Evolutionary conservation across 1,139 yeast genomes (phyloP).

Genomic region (Wickerhamomyces sp.): DNA sequence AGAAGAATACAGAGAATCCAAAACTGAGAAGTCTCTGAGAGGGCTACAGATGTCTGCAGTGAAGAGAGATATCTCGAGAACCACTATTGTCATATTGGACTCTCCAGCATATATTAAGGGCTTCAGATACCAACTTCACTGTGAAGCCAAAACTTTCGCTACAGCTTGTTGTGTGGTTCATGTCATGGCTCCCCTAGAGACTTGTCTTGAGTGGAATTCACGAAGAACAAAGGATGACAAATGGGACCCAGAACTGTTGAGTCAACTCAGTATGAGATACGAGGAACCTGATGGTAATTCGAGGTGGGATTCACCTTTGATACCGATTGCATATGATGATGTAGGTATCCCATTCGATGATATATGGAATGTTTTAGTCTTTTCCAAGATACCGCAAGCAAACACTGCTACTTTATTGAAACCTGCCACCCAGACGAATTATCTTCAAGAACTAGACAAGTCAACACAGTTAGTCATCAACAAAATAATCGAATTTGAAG

Average conservation of each 20-base stretch:
- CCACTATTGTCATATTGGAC: constrained; percentile 76
- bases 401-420: constrained; percentile 73
- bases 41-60: constrained; percentile 88
- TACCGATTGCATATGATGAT: constrained; percentile 60
- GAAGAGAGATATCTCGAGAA: constrained; percentile 66
- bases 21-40: constrained; percentile 73
- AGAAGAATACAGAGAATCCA: constrained; percentile 60
- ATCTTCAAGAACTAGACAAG: constrained; percentile 72
- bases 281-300: constrained; percentile 88
- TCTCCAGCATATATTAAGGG: constrained; percentile 91
- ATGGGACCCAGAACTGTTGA: constrained; percentile 69
- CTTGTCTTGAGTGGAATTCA: constrained; percentile 60
- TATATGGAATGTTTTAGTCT: constrained; percentile 66
- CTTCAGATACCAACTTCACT: constrained; percentile 85
- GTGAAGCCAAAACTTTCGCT: constrained; percentile 82
- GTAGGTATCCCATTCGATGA: constrained; percentile 57
- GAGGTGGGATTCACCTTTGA: constrained; percentile 93
- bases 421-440: constrained; percentile 69
- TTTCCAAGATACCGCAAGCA: constrained; percentile 60
- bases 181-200: constrained; percentile 60
- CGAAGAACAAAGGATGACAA: constrained; percentile 24
- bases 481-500: constrained; percentile 56
- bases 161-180: constrained; percentile 85
- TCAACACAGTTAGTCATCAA: constrained; percentile 61
- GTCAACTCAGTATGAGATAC: constrained; percentile 73